Evolutionary conservation across 192 early-diverging fungal genomes (phyloP).

Genomic region (Coemansia reversa): DNA sequence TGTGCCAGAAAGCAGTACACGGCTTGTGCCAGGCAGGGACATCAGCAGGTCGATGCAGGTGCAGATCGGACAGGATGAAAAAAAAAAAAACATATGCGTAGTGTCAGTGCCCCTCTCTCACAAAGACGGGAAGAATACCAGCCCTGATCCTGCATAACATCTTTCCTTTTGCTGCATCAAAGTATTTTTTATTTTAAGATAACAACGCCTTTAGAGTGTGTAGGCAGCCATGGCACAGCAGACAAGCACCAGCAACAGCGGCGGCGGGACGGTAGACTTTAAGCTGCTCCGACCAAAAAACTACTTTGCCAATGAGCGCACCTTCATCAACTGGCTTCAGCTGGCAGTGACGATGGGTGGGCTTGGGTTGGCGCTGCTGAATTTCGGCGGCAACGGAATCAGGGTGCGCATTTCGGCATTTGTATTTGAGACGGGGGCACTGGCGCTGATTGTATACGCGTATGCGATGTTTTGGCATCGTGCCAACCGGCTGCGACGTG

Average conservation of each 20-base stretch:
- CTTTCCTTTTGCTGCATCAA: not conserved
- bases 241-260: conserved; percentile 1
- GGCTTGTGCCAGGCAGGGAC: not conserved
- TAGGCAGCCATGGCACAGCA: conserved; percentile 1
- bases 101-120: not conserved
- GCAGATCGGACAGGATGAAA: not conserved
- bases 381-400: conserved; percentile 59
- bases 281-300: conserved; percentile 62
- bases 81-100: too few species aligned
- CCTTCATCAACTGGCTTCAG: conserved; percentile 80
- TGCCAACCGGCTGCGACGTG: conserved; percentile 48
- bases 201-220: not conserved
- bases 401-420: conserved; percentile 52
- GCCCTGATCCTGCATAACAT: not conserved
- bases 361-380: conserved; percentile 66
- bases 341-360: conserved; percentile 65
- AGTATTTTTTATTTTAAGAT: not conserved
- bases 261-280: conserved; percentile 33
- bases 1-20: not conserved
- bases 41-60: not conserved
- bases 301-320: conserved; percentile 90
- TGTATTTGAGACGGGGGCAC: conserved; percentile 49
- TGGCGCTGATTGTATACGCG: conserved; percentile 54
- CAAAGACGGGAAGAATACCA: not conserved
- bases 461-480: conserved; percentile 51